phyloP scores from a whole-genome alignment of 2,329 filamentous ascomycete genomes.

The Hypomyces perniciosus region DNA sequence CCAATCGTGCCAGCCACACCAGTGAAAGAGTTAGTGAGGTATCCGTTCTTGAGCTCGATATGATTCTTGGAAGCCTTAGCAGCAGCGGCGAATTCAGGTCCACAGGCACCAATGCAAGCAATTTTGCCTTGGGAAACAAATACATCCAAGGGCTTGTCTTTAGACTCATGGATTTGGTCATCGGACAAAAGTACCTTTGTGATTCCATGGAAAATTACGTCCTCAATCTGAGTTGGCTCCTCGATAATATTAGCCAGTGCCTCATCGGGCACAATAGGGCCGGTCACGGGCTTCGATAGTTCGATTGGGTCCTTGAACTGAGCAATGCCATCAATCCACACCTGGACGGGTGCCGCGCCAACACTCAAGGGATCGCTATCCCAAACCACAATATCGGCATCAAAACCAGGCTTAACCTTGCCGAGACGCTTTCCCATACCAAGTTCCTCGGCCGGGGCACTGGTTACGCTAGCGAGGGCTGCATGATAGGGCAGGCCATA shows the following conservation, averaged over 20 bases:
- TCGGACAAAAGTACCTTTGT: conserved; percentile 44
- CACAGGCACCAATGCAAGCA: conserved; percentile 50
- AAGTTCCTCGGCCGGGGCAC: conserved; percentile 51
- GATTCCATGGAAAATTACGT: conserved; percentile 53
- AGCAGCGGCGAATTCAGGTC: conserved; percentile 35
- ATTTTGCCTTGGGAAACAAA: conserved; percentile 49
- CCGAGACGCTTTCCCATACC: conserved; percentile 53
- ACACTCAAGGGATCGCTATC: conserved; percentile 56
- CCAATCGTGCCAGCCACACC: conserved; percentile 56
- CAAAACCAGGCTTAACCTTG: conserved; percentile 56
- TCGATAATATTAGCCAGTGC: conserved; percentile 37
- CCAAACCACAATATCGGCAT: conserved; percentile 58
- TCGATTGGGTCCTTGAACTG: conserved; percentile 49
- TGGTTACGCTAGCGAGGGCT: conserved; percentile 53
- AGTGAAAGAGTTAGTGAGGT: conserved; percentile 55
- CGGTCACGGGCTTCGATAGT: conserved; percentile 42
- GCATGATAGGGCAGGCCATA: conserved; percentile 57
- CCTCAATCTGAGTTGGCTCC: conserved; percentile 30
- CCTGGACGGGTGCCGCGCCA: conserved; percentile 53
- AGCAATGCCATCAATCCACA: conserved; percentile 57
- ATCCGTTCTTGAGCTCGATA: conserved; percentile 50
- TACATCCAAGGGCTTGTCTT: conserved; percentile 38
- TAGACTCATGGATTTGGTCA: conserved; percentile 29
- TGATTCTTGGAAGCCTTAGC: conserved; percentile 30
- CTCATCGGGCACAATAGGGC: conserved; percentile 34